Evolutionary conservation across 345 rosid species (phyloP).

Genomic region (Laguncularia racemosa): DNA sequence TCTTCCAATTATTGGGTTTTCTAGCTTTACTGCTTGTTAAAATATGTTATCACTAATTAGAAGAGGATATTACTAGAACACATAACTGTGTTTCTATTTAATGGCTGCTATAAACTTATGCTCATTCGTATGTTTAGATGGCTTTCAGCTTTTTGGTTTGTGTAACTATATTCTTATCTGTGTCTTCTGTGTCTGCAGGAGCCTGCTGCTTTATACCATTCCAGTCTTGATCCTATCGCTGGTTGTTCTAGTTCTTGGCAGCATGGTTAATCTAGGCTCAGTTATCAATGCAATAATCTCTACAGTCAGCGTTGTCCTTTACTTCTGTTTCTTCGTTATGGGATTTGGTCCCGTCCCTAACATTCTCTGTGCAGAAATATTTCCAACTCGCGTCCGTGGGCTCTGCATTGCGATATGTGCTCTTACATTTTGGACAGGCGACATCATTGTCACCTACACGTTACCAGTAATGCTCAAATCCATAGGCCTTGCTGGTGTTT

Average conservation of each 20-base stretch:
- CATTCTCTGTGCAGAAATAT: constrained; percentile 37
- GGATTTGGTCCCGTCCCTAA: constrained; percentile 36
- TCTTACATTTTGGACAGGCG: constrained; percentile 26
- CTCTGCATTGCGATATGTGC: constrained; percentile 37
- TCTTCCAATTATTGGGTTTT: too few species aligned
- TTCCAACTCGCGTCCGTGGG: constrained; percentile 35
- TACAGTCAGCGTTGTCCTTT: constrained; percentile 24
- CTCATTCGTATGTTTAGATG: too few species aligned
- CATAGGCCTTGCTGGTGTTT: constrained; percentile 34
- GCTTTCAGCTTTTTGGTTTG: too few species aligned
- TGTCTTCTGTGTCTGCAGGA: constrained; percentile 17
- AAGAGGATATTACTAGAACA: too few species aligned
- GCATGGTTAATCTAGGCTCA: constrained; percentile 12
- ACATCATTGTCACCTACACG: constrained; percentile 29
- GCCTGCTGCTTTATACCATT: constrained; percentile 28
- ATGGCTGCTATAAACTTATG: too few species aligned
- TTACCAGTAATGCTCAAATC: constrained; percentile 29
- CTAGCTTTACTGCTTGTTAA: too few species aligned
- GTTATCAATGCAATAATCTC: constrained; percentile 24
- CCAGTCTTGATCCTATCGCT: constrained; percentile 29
- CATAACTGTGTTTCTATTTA: too few species aligned
- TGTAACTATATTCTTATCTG: not conserved
- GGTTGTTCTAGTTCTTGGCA: constrained; percentile 21
- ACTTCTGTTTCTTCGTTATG: constrained; percentile 33
- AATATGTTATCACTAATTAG: too few species aligned